Evolutionary conservation across 441 rosid genomes (phyloP).

Genomic region (Gossypium lobatum): DNA sequence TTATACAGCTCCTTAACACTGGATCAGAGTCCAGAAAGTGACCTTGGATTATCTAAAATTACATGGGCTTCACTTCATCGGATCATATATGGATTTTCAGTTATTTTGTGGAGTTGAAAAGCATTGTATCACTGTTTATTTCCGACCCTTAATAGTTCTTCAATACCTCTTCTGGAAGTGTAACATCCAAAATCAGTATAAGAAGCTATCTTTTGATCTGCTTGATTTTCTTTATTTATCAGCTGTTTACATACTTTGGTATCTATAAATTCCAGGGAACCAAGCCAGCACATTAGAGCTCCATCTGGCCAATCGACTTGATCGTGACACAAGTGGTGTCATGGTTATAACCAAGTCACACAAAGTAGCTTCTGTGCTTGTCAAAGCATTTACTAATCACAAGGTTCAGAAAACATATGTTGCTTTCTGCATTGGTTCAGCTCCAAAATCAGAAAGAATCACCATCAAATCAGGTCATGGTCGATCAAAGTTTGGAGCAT

Average conservation of each 20-base stretch:
- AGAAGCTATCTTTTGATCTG: slow-evolving; percentile 3
- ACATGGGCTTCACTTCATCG: neutral
- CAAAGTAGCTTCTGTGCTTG: slow-evolving; percentile 78
- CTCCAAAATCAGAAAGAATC: slow-evolving; percentile 59
- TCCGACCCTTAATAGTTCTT: neutral
- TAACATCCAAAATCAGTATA: neutral
- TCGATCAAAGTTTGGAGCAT: slow-evolving; percentile 81
- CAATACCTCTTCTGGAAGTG: neutral
- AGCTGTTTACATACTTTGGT: slow-evolving; percentile 6
- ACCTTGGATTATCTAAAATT: neutral
- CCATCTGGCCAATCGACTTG: slow-evolving; percentile 50
- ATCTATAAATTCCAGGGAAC: slow-evolving; percentile 22
- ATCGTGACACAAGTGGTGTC: slow-evolving; percentile 9
- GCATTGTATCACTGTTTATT: neutral
- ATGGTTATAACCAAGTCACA: slow-evolving; percentile 33
- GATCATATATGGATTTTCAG: neutral
- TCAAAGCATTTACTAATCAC: slow-evolving; percentile 77
- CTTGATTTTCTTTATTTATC: neutral
- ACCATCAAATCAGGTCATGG: slow-evolving; percentile 87
- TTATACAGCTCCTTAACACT: neutral
- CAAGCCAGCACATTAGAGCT: slow-evolving; percentile 34
- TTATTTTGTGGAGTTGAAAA: neutral
- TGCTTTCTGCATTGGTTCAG: slow-evolving; percentile 61
- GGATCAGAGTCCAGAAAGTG: neutral
- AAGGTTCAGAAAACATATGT: slow-evolving; percentile 65